phyloP scores from a whole-genome alignment of 768 basidiomycete genomes.

The Hericium rajendrae region DNA sequence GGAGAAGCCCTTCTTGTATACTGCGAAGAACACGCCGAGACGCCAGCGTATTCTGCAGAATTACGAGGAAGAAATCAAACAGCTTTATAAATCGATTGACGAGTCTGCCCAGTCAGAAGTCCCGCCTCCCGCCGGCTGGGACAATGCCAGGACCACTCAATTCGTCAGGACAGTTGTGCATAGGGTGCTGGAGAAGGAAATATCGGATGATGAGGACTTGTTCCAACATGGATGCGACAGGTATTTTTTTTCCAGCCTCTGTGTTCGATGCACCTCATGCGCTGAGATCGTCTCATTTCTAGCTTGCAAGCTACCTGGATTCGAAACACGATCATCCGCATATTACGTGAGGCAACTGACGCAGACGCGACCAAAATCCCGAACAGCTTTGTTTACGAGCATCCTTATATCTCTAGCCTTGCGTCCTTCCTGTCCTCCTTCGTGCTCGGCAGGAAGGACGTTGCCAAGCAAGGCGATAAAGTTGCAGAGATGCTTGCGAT shows the following conservation, averaged over 20 bases:
- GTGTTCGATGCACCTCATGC: not conserved
- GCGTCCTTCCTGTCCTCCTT: conserved; percentile 2
- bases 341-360: conserved; percentile 20
- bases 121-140: conserved; percentile 9
- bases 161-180: conserved; percentile 13
- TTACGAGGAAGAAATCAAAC: conserved; percentile 15
- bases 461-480: not conserved
- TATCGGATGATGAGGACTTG: conserved; percentile 12
- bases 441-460: not conserved
- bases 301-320: conserved; percentile 34
- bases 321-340: conserved; percentile 28
- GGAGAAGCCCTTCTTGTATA: conserved; percentile 33
- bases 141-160: not conserved
- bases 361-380: conserved; percentile 16
- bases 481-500: not conserved
- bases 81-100: conserved; percentile 10
- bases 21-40: conserved; percentile 32
- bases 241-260: conserved; percentile 1
- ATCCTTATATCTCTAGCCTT: conserved; percentile 25
- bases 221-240: conserved; percentile 19
- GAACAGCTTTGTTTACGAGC: conserved; percentile 26
- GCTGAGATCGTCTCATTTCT: not conserved
- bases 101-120: conserved; percentile 15
- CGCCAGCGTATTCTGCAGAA: conserved; percentile 18
- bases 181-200: conserved; percentile 5